Percentiles rank a stretch among this genome's conserved stretches.
phyloP scores from a whole-genome alignment of 208 protist genomes.

The Leishmania aethiopica region DNA sequence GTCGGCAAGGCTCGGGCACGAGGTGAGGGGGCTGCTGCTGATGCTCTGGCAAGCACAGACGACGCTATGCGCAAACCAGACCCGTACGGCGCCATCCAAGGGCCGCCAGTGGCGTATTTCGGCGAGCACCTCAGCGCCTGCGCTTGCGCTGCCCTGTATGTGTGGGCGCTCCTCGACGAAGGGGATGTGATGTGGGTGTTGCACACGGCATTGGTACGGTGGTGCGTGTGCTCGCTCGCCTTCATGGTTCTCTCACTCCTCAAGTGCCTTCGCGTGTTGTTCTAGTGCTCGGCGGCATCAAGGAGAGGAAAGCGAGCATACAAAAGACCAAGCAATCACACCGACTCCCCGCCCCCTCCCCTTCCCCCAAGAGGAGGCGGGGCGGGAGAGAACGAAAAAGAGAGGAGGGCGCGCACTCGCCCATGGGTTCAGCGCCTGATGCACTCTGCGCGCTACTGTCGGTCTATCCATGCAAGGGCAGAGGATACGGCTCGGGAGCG shows the following conservation, averaged over 20 bases:
- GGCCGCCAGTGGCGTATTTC: constrained; percentile 9
- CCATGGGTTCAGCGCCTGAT: neutral
- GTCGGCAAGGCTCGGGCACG: neutral
- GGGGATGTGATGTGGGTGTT: constrained; percentile 45
- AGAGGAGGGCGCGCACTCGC: neutral
- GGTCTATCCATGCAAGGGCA: neutral
- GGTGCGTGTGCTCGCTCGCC: constrained; percentile 51
- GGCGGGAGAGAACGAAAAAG: neutral
- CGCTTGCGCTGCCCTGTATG: constrained; percentile 45
- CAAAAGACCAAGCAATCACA: neutral
- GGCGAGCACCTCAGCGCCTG: constrained; percentile 42
- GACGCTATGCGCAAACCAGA: neutral
- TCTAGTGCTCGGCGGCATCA: neutral
- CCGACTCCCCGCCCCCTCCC: neutral
- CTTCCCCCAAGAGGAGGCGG: neutral
- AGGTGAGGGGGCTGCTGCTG: neutral
- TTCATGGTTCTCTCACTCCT: constrained; percentile 26
- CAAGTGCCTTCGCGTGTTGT: constrained; percentile 17
- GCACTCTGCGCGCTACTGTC: neutral
- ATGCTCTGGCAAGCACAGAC: neutral
- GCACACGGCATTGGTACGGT: constrained; percentile 58
- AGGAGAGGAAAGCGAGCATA: neutral
- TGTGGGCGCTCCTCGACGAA: constrained; percentile 39
- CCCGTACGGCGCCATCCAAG: neutral
- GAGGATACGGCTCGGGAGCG: neutral